Evolutionary conservation across 2,329 filamentous ascomycete genomes (phyloP).

Genomic region (Epichloe sibirici): DNA sequence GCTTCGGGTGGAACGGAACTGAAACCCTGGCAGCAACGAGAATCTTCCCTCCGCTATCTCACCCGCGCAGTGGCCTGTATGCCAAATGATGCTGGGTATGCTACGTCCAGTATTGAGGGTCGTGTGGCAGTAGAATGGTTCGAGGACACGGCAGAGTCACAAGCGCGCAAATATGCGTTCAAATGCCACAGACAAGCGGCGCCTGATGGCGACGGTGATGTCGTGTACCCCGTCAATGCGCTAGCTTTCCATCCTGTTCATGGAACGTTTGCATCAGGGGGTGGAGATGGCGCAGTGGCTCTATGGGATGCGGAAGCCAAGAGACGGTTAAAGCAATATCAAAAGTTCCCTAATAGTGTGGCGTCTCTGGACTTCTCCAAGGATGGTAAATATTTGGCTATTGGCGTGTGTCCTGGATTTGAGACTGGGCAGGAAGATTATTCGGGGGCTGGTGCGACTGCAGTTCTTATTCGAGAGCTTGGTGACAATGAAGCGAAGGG

Average conservation of each 20-base stretch:
- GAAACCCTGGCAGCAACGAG: slow-evolving; percentile 83
- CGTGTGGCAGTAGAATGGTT: slow-evolving; percentile 97
- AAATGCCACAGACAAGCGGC: slow-evolving; percentile 84
- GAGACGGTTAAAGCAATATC: slow-evolving; percentile 79
- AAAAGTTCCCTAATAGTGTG: slow-evolving; percentile 68
- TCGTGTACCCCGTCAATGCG: slow-evolving; percentile 86
- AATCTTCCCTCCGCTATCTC: slow-evolving; percentile 92
- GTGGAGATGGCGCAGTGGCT: slow-evolving; percentile 83
- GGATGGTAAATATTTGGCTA: slow-evolving; percentile 66
- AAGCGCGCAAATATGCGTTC: slow-evolving; percentile 93
- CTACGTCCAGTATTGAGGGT: slow-evolving; percentile 84
- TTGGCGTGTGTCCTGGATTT: slow-evolving; percentile 76
- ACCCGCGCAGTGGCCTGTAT: slow-evolving; percentile 89
- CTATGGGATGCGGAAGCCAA: slow-evolving; percentile 89
- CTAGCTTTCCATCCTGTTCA: slow-evolving; percentile 74
- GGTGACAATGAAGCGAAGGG: slow-evolving; percentile 80
- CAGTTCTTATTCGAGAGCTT: slow-evolving; percentile 72
- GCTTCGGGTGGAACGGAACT: slow-evolving; percentile 33
- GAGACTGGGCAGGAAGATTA: slow-evolving; percentile 79
- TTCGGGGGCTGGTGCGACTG: slow-evolving; percentile 56
- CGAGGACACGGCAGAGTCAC: slow-evolving; percentile 74
- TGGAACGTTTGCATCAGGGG: slow-evolving; percentile 80
- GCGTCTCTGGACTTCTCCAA: slow-evolving; percentile 64
- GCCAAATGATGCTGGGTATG: slow-evolving; percentile 92
- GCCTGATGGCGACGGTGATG: slow-evolving; percentile 52